Evolutionary conservation across 2,329 filamentous ascomycete genomes (phyloP).

Genomic region (Fusarium sp.): DNA sequence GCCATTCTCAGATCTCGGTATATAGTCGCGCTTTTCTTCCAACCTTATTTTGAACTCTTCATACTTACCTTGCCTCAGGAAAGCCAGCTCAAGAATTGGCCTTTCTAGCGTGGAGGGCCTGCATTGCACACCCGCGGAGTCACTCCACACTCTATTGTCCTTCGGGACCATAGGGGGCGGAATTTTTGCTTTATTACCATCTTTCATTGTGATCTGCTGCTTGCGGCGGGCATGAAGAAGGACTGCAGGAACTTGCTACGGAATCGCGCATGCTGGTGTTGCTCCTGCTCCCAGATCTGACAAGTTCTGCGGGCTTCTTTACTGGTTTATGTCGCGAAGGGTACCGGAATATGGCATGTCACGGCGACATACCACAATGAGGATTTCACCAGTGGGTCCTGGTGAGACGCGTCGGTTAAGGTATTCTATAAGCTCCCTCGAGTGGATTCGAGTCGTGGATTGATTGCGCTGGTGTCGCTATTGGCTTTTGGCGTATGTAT

Average conservation of each 20-base stretch:
- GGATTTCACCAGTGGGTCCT: background rate
- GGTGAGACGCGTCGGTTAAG: slow-evolving; percentile 25
- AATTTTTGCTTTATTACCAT: slow-evolving; percentile 63
- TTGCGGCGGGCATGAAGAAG: slow-evolving; percentile 58
- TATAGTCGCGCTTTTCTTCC: slow-evolving; percentile 44
- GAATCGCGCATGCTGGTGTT: too few species aligned
- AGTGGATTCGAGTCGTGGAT: slow-evolving; percentile 5
- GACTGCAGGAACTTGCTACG: slow-evolving; percentile 8
- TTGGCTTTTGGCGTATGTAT: slow-evolving; percentile 19
- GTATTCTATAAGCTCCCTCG: background rate
- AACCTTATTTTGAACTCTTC: slow-evolving; percentile 52
- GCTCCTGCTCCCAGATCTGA: background rate
- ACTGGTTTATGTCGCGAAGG: background rate
- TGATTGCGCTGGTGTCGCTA: slow-evolving; percentile 21
- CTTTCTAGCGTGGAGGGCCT: slow-evolving; percentile 60
- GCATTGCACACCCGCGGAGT: slow-evolving; percentile 67
- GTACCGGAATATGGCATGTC: background rate
- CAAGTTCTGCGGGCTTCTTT: background rate
- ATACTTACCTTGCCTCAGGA: slow-evolving; percentile 66
- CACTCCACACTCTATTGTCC: slow-evolving; percentile 61
- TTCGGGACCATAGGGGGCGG: slow-evolving; percentile 65
- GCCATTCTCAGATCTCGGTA: slow-evolving; percentile 37
- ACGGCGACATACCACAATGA: background rate
- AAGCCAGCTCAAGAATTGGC: slow-evolving; percentile 60
- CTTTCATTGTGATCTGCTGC: slow-evolving; percentile 60